Percentiles rank a stretch among this genome's conserved stretches.
Evolutionary conservation across 2,329 filamentous ascomycete genomes (phyloP).

Genomic region (Phaeosphaeria sp.): DNA sequence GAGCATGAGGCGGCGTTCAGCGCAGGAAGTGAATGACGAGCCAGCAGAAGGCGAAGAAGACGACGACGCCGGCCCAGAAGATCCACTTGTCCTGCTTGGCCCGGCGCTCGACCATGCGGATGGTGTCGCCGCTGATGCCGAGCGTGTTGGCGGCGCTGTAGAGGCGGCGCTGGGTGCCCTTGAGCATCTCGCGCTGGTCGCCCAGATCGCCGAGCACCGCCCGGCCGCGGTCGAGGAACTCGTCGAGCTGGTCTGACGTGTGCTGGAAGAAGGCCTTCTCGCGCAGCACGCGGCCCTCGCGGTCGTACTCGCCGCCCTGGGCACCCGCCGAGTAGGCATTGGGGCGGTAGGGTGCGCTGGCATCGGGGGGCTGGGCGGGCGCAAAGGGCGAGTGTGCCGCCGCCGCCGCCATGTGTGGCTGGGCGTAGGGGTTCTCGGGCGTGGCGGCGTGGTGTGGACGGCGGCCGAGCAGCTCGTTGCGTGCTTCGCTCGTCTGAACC

Average conservation of each 20-base stretch:
- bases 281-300: constrained; percentile 83
- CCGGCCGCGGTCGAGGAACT: constrained; percentile 90
- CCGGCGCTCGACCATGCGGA: constrained; percentile 91
- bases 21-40: constrained; percentile 84
- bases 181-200: constrained; percentile 91
- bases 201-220: constrained; percentile 88
- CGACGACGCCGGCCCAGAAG: constrained; percentile 82
- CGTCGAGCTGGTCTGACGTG: constrained; percentile 86
- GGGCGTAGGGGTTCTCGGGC: constrained; percentile 90
- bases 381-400: constrained; percentile 39
- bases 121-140: constrained; percentile 92
- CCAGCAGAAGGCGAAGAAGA: constrained; percentile 94
- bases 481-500: constrained; percentile 70
- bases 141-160: constrained; percentile 95
- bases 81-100: constrained; percentile 98
- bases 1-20: constrained; percentile 10
- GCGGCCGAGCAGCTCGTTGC: constrained; percentile 83
- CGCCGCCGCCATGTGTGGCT: constrained; percentile 25
- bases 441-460: constrained; percentile 79
- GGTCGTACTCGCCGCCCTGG: constrained; percentile 62
- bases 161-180: constrained; percentile 87
- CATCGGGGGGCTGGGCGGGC: constrained; percentile 34
- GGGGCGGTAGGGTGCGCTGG: constrained; percentile 44
- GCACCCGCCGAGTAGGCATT: constrained; percentile 51
- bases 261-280: constrained; percentile 87